Percentiles rank a stretch among this genome's conserved stretches.
These are phyloP conservation scores for Aspergillus biplanus DNA, from an alignment of 495 filamentous ascomycete species.

Conservation along the genomic window DNA sequence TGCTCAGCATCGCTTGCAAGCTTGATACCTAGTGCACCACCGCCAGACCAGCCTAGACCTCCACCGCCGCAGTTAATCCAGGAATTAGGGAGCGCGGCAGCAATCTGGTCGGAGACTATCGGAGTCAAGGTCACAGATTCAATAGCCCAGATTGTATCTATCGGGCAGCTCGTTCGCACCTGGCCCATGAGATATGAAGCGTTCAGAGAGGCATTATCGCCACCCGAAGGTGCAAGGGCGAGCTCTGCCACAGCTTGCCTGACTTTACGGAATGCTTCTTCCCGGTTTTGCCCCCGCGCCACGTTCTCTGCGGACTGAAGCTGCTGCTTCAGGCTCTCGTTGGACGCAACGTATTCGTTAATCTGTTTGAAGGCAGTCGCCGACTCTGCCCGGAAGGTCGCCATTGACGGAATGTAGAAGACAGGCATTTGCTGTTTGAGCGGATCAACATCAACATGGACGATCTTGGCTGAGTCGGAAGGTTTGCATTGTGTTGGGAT, in stretches of 20 bases:
- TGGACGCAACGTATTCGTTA: constrained; percentile 57
- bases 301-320: constrained; percentile 49
- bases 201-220: constrained; percentile 66
- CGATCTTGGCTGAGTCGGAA: constrained; percentile 62
- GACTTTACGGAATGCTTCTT: constrained; percentile 61
- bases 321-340: constrained; percentile 46
- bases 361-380: constrained; percentile 74
- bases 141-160: constrained; percentile 81
- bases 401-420: constrained; percentile 75
- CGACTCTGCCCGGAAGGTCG: constrained; percentile 76
- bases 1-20: constrained; percentile 70
- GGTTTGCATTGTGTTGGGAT: constrained; percentile 64
- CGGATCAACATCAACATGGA: constrained; percentile 86
- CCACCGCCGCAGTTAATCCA: constrained; percentile 96
- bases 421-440: constrained; percentile 86
- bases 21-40: constrained; percentile 85
- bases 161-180: constrained; percentile 66
- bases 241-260: constrained; percentile 60
- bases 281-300: constrained; percentile 58
- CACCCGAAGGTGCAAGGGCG: constrained; percentile 54
- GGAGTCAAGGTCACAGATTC: constrained; percentile 86
- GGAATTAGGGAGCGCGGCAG: constrained; percentile 72
- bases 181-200: constrained; percentile 69
- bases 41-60: constrained; percentile 94
- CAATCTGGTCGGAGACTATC: constrained; percentile 81